These are phyloP conservation scores for Ophiosphaerella narmari DNA, from an alignment of 2,329 filamentous ascomycete genomes.

Conservation along the genomic window DNA sequence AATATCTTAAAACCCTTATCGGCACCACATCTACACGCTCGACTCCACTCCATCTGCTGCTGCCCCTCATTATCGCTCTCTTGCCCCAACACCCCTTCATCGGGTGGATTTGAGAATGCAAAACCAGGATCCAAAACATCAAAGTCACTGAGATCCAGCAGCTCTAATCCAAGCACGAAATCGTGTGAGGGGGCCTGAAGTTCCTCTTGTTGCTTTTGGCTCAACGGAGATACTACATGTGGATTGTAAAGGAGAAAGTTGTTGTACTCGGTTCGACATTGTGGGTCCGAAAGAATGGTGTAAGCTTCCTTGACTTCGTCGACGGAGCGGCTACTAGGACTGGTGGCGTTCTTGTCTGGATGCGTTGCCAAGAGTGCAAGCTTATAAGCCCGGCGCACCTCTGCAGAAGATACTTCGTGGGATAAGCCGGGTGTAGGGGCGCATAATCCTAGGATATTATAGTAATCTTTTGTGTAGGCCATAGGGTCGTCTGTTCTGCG, in stretches of 20 bases:
- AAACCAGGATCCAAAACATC: constrained; percentile 8
- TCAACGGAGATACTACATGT: not conserved
- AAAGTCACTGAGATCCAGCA: constrained; percentile 62
- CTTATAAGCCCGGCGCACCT: constrained; percentile 55
- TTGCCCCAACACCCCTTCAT: not conserved
- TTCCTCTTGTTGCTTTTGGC: not conserved
- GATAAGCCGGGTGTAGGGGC: constrained; percentile 8
- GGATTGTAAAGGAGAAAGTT: constrained; percentile 17
- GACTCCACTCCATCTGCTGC: constrained; percentile 52
- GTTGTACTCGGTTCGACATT: constrained; percentile 50
- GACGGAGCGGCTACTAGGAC: constrained; percentile 35
- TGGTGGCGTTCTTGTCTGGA: constrained; percentile 57
- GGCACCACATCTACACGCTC: constrained; percentile 63
- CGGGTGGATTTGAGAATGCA: not conserved
- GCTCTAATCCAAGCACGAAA: constrained; percentile 57
- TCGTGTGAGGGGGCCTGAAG: constrained; percentile 15
- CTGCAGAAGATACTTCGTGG: constrained; percentile 4
- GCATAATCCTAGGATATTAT: constrained; percentile 29
- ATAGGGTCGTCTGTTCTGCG: constrained; percentile 7
- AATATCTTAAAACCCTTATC: constrained; percentile 59
- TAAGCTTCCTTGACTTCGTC: constrained; percentile 66
- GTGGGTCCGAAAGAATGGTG: constrained; percentile 55
- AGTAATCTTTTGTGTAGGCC: constrained; percentile 38
- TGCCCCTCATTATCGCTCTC: constrained; percentile 41
- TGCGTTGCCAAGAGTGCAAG: constrained; percentile 62